Evolutionary conservation across 805 yeast species (phyloP).

Genomic region (Metschnikowia matae): DNA sequence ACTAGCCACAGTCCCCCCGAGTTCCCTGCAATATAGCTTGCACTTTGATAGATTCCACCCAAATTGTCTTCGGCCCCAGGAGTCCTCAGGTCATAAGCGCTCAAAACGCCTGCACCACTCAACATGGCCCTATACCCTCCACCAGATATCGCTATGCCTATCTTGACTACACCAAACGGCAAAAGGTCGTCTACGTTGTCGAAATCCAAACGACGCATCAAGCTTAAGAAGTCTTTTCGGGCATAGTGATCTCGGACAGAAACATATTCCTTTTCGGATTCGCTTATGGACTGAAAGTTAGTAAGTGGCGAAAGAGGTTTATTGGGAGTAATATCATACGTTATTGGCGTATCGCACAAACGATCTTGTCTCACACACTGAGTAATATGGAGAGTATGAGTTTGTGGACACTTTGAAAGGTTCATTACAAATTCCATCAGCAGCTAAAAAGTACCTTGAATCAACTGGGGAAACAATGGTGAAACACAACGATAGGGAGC

Average conservation of each 20-base stretch:
- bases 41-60: conserved; percentile 51
- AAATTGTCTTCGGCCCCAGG: conserved; percentile 29
- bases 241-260: conserved; percentile 26
- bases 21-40: conserved; percentile 58
- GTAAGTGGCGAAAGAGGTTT: background rate
- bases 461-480: background rate
- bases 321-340: conserved; percentile 4
- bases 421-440: background rate
- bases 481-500: background rate
- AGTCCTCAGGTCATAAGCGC: conserved; percentile 49
- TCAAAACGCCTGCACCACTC: conserved; percentile 51
- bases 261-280: conserved; percentile 25
- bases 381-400: conserved; percentile 14
- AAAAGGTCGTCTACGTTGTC: background rate
- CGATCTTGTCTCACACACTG: conserved; percentile 11
- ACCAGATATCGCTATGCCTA: conserved; percentile 46
- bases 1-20: conserved; percentile 76
- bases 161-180: conserved; percentile 15
- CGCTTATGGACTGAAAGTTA: conserved; percentile 8
- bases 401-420: background rate
- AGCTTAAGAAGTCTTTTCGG: conserved; percentile 23
- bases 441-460: background rate
- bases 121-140: conserved; percentile 60
- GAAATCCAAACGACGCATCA: conserved; percentile 20
- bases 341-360: conserved; percentile 10